Base-by-base conservation (phyloP, 768 basidiomycete species). In the Butyriboletus loyo region DNA sequence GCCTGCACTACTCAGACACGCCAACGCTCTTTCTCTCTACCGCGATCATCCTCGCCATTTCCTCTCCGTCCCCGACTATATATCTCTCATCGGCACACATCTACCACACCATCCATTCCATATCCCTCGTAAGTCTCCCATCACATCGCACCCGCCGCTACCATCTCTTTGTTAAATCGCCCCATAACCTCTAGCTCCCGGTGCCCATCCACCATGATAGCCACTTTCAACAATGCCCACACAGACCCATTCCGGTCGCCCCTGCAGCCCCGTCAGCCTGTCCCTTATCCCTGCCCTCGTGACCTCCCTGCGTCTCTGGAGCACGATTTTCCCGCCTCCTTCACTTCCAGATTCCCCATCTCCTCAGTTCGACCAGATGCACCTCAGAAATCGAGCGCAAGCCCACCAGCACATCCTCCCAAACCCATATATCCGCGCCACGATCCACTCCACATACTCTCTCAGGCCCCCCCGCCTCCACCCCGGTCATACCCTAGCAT, bases 331-430 rank as follows among this genome's bases (percentile, higher is more conserved):
- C 56, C 64, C 49, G 48, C 63, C 45, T 52, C 46, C 35, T 44
- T 55, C 50, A 34, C 48, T 47, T 56, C 57, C 53, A 64, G 67
- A 46, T 77, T 71, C 47, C 71, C 72, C 49, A 66, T 66, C 54
- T 77, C 75, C 25, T 69, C 72, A 44, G 41, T 72, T 41, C 77
- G 77, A 37, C 66, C 61, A 54, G 65, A 64, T 39, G 63, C 62
- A 34, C 64, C 61, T 15, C 61, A 47, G 17, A 54, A 43, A 4
- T 54, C 55, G n/a, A 59, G 49, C 5, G 63, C 65, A 27, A 25
- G 49, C 0, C 63, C 54, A n/a, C 68, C 63, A 22, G 31, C 43
- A 7, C 54, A 52, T n/a, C 63, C 66, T 34, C 69, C 64, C 2
- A 36, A 55, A 19, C 66, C 56, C 41, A 43, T 65, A 56, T 63